A percentile compares a stretch with the other conserved stretches of the same genome.
Evolutionary conservation across 257 asterid genomes (phyloP).

Genomic region (Henckelia pumila): DNA sequence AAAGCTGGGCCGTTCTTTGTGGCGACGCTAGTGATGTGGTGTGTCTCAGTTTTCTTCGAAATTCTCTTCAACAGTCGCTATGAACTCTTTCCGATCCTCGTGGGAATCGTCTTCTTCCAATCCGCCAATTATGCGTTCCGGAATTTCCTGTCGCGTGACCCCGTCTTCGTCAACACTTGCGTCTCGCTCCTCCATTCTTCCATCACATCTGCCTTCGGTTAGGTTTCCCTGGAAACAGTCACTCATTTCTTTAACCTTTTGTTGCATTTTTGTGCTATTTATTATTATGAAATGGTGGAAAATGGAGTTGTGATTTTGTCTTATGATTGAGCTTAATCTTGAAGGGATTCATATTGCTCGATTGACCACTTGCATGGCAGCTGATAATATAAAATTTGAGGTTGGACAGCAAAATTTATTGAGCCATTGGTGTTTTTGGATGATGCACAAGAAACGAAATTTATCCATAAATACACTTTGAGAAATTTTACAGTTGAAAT

Average conservation of each 20-base stretch:
- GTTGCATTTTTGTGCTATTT: not conserved
- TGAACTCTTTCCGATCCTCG: slow-evolving; percentile 54
- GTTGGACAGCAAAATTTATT: too few relatives aligned
- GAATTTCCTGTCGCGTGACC: slow-evolving; percentile 53
- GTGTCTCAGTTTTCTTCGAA: slow-evolving; percentile 66
- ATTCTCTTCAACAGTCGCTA: slow-evolving; percentile 60
- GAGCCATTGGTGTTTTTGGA: too few relatives aligned
- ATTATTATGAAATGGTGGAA: not conserved
- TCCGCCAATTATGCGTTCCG: slow-evolving; percentile 67
- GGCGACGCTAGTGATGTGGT: slow-evolving; percentile 86
- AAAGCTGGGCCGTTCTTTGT: slow-evolving; percentile 60
- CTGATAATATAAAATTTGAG: not conserved
- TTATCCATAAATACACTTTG: too few relatives aligned
- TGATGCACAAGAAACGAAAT: too few relatives aligned
- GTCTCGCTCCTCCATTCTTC: slow-evolving; percentile 89
- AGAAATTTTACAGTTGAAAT: too few relatives aligned
- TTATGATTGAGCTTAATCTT: not conserved
- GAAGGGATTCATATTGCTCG: not conserved
- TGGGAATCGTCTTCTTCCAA: slow-evolving; percentile 71
- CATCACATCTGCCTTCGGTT: slow-evolving; percentile 67
- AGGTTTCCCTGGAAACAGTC: slow-evolving; percentile 9
- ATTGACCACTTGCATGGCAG: not conserved
- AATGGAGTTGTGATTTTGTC: not conserved
- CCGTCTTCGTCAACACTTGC: slow-evolving; percentile 79
- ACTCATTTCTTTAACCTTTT: not conserved